These are phyloP conservation scores for Canariomyces notabilis DNA, from an alignment of 2,329 filamentous ascomycete species.

Conservation along the genomic window DNA sequence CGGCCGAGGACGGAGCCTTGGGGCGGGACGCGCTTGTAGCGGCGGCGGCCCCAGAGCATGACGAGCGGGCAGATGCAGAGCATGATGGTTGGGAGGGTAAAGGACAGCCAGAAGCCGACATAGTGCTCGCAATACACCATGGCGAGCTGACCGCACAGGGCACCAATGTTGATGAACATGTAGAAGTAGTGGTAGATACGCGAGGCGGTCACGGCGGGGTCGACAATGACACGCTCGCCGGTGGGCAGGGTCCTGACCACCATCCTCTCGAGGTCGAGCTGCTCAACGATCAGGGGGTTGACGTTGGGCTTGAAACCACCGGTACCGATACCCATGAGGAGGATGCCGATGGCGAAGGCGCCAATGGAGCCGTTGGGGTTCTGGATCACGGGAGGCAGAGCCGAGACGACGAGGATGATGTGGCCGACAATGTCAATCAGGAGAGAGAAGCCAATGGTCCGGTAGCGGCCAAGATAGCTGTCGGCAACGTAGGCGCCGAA, in stretches of 20 bases:
- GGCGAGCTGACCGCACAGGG: conserved; percentile 55
- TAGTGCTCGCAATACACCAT: conserved; percentile 72
- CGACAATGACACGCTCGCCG: conserved; percentile 61
- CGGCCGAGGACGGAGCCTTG: conserved; percentile 65
- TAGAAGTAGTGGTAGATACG: conserved; percentile 68
- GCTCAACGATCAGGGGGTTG: conserved; percentile 61
- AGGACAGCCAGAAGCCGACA: conserved; percentile 70
- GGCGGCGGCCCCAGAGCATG: conserved; percentile 52
- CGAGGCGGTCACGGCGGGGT: conserved; percentile 57
- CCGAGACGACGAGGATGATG: conserved; percentile 59
- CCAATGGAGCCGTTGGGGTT: conserved; percentile 52
- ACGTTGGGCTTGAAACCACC: conserved; percentile 75
- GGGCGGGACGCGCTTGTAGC: conserved; percentile 54
- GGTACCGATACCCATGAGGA: conserved; percentile 54
- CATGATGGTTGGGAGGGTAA: conserved; percentile 60
- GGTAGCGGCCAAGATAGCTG: conserved; percentile 62
- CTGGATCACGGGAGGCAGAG: conserved; percentile 58
- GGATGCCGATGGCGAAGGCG: conserved; percentile 57
- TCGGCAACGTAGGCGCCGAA: conserved; percentile 46
- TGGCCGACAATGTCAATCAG: conserved; percentile 60
- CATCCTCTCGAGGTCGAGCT: conserved; percentile 53
- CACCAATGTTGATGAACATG: conserved; percentile 66
- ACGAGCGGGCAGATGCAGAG: conserved; percentile 60
- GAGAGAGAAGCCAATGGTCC: conserved; percentile 61
- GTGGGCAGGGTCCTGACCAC: conserved; percentile 46